Base-by-base conservation (phyloP, 2,329 filamentous ascomycete species). In the Cytospora chrysosperma region DNA sequence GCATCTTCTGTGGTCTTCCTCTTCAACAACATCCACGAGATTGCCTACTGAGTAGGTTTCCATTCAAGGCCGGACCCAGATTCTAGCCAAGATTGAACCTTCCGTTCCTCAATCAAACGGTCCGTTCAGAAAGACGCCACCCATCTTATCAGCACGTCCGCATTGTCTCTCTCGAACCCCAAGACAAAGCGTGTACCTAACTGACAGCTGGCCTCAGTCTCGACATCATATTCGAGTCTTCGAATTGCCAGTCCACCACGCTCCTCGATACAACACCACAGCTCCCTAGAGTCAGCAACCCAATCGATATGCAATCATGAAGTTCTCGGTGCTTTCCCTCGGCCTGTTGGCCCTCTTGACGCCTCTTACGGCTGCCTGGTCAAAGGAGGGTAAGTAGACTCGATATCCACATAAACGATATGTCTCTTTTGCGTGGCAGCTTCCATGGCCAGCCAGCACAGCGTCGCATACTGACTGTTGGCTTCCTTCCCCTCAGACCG, bases 301-400 rank as follows among this genome's bases (percentile, higher is more conserved):
- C 19, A 9, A 30, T 74, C 37, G 69, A 72, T 47, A 79, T 80
- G 78, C 77, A 72, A 87, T 78, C 70, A 96, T 96, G 92, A 93
- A 84, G 84, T 78, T 87, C 70, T 81, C 85, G 64, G 78, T 88
- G 69, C 78, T 91, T 70, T 83, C 89, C 59, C 72, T 94, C 69
- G 82, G 91, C 75, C 83, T 94, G 65, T 77, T 91, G 75, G 85
- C 86, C 78, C 78, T 89, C 70, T 77, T 92, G 68, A 85, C 84
- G 65, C 82, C 87, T 47, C 77, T 93, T 67, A 85, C 85, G 65
- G 85, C 87, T 56, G 91, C 91, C 54, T 97, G 93, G 92, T 87
- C 86, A 63, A 95, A 95, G 77, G 92, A 96, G 84, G 91, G 91
- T 90, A 77, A 70, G 81, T 75, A 56, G 51, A 13, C 24, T 43